Conservation (phyloP, 495 filamentous ascomycete genomes). For the Amniculicola lignicola region DNA sequence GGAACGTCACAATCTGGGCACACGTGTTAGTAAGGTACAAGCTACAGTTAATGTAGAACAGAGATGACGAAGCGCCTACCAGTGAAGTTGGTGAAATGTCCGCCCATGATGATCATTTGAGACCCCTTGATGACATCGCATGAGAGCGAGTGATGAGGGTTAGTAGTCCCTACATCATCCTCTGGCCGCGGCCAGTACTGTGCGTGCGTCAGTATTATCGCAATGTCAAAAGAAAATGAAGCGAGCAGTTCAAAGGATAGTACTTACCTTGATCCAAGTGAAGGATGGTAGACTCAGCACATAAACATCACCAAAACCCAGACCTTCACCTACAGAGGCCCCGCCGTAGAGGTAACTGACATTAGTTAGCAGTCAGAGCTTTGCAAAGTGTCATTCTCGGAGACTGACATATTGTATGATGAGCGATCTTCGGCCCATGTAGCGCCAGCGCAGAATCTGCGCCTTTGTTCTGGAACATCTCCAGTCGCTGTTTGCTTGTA, state of each 20-base stretch:
- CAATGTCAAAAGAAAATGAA: not conserved
- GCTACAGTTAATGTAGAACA: too few relatives aligned
- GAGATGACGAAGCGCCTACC: too few relatives aligned
- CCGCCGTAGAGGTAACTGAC: constrained; percentile 53
- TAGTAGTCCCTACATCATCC: constrained; percentile 33
- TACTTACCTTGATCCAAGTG: constrained; percentile 53
- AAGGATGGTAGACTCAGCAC: constrained; percentile 54
- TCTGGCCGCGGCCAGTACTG: constrained; percentile 22
- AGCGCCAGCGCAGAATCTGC: constrained; percentile 54
- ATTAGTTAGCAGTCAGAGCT: not conserved
- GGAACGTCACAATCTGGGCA: constrained; percentile 37
- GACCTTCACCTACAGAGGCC: constrained; percentile 40
- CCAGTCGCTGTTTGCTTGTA: constrained; percentile 53
- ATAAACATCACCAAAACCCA: constrained; percentile 57
- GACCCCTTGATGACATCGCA: constrained; percentile 49
- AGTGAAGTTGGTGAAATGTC: constrained; percentile 39
- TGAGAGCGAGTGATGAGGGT: constrained; percentile 48
- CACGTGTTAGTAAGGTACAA: too few relatives aligned
- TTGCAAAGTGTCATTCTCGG: not conserved
- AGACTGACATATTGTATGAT: constrained; percentile 52
- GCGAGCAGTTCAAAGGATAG: not conserved
- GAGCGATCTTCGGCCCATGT: constrained; percentile 52
- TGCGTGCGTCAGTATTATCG: not conserved
- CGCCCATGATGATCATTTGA: constrained; percentile 51
- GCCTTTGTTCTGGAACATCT: constrained; percentile 44